Evolutionary conservation across 108 stramenopile genomes (phyloP), one percentile per base, ranked within the genome.

Genomic region (Schizochytrium sp.): DNA sequence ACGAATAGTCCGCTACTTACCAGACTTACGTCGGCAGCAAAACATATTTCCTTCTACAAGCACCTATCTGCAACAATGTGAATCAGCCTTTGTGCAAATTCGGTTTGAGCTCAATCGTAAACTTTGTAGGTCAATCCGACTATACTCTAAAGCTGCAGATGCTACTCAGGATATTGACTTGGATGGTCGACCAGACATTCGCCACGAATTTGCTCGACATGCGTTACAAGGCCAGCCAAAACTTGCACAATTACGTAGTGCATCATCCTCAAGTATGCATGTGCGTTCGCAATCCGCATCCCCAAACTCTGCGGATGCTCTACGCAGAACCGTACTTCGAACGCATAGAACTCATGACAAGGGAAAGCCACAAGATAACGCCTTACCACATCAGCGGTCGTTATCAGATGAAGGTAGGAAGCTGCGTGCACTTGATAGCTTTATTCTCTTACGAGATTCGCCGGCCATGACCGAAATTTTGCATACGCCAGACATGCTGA

Each of bases 51-150:
- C 76, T 17, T 55, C 76, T 5, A 83, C 53, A 40, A 47, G 55
- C 47, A 3, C 76, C 10, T 83, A 55, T 50, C 53, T 83, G 1
- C 76, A 83, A 40, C 50, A 83, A 53, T 55, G 47, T 40, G 76
- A 83, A 38, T 83, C 76, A 13, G 53, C 47, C 50, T 83, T 55
- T 28, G 76, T 10, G 0, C 76, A 83, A 53, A 49, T 83, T 10
- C 47, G 76, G n/a, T 83, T 83, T 28, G 76, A 83, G 47, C 53
- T 83, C 50, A 55, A 55, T 28, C 47, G 76, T n/a, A 83, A 49
- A n/a, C 53, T 83, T n/a, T 83, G 76, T 28, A 47, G 76, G 15
- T 42, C 76, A 8, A 53, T 83, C 1, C 47, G 53, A n/a, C 76
- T 83, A 0, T 40, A 13, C 15, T 83, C 76, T 60, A 28, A 28